These are phyloP conservation scores for Gynochthodes officinalis DNA, from an alignment of 257 asterid genomes.

Conservation along the genomic window DNA sequence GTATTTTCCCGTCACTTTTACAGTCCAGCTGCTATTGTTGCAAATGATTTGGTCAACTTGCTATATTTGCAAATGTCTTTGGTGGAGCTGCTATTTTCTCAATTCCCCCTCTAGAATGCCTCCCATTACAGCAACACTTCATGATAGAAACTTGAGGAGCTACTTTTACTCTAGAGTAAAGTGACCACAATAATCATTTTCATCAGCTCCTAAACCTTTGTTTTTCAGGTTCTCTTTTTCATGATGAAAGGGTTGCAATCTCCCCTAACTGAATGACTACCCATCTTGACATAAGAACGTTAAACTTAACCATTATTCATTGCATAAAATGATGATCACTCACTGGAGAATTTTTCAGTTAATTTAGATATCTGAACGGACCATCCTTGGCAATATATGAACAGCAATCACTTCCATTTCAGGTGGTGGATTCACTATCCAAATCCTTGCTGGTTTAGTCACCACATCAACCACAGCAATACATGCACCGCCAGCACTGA, in stretches of 20 bases:
- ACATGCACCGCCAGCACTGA: slow-evolving; percentile 30
- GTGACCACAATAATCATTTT: neutral
- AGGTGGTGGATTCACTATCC: slow-evolving; percentile 47
- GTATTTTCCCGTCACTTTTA: too few relatives aligned
- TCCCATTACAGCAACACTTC: neutral
- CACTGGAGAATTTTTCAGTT: neutral
- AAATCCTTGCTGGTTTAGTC: slow-evolving; percentile 34
- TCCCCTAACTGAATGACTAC: too few relatives aligned
- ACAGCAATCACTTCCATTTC: slow-evolving; percentile 57
- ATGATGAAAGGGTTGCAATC: too few relatives aligned
- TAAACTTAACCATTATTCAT: too few relatives aligned
- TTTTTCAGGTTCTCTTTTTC: neutral
- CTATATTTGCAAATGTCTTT: too few relatives aligned
- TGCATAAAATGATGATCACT: neutral
- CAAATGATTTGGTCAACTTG: too few relatives aligned
- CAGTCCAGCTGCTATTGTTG: too few relatives aligned
- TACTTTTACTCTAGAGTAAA: neutral
- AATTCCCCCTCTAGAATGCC: too few relatives aligned
- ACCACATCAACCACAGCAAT: slow-evolving; percentile 52
- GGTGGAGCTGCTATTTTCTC: too few relatives aligned
- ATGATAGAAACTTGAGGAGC: neutral
- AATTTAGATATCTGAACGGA: slow-evolving; percentile 13
- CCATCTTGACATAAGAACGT: neutral
- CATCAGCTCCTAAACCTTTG: neutral
- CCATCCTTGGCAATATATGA: slow-evolving; percentile 69